These are phyloP conservation scores for Calocybe gangraenosa DNA, from an alignment of 768 basidiomycete species.

Conservation along the genomic window DNA sequence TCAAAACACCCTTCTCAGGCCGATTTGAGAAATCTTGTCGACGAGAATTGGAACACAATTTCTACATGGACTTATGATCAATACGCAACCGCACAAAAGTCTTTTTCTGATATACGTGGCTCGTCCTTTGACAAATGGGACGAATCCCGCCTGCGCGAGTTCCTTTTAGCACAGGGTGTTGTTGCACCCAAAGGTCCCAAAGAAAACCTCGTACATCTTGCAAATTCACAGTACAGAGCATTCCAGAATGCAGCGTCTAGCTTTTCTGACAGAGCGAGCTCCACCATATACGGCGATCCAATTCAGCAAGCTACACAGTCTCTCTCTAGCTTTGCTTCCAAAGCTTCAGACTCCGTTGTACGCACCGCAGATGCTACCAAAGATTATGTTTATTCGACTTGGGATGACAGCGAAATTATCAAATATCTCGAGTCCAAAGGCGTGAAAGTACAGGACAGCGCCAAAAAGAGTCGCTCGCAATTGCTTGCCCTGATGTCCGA, in stretches of 20 bases:
- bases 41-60: constrained; percentile 55
- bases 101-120: constrained; percentile 56
- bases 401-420: constrained; percentile 78
- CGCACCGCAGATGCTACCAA: constrained; percentile 63
- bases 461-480: constrained; percentile 60
- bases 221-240: constrained; percentile 62
- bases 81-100: constrained; percentile 57
- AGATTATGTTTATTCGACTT: constrained; percentile 87
- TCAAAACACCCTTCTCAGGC: constrained; percentile 36
- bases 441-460: constrained; percentile 51
- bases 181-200: constrained; percentile 74
- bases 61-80: constrained; percentile 60
- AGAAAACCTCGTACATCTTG: constrained; percentile 77
- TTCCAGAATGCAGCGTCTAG: constrained; percentile 59
- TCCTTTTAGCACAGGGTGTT: constrained; percentile 83
- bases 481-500: constrained; percentile 65
- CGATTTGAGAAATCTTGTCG: constrained; percentile 44
- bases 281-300: constrained; percentile 46
- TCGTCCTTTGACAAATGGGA: constrained; percentile 77
- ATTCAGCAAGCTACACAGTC: constrained; percentile 34
- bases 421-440: constrained; percentile 74
- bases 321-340: constrained; percentile 38
- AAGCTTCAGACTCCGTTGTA: constrained; percentile 49
- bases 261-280: constrained; percentile 47
- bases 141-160: constrained; percentile 76